Evolutionary conservation across 306 rosid genomes (phyloP), one percentile per base, ranked within the genome.

Genomic region (Castanopsis chinensis): DNA sequence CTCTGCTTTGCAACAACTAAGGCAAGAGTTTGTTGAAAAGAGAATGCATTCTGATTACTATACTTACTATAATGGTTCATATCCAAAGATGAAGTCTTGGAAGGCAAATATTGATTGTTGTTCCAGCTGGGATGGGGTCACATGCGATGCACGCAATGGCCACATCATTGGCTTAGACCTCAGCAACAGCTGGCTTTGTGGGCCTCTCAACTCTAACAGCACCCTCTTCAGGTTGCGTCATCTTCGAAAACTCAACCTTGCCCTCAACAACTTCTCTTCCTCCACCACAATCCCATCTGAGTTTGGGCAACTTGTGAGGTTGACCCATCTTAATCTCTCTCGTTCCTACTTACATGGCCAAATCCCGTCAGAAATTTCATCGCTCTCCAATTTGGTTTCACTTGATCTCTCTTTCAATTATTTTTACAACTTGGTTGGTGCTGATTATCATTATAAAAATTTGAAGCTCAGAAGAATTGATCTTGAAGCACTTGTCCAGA

Each of bases 201-300:
- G 78, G 37, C 4, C 43, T 3, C 35, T 84, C 2, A 64, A 72
- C 76, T 72, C 76, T 4, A 84, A 80, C 1, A 76, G 20, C 69
- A 80, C 49, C 5, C 28, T 84, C 23, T 76, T 80, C 25, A 17
- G 49, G 0, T 81, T 84, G 0, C 15, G 15, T 13, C 69, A 65
- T n/a, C 81, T 84, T 57, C 84, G 49, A 4, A 28, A 25, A 10
- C 81, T 83, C 74, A 75, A 75, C 35, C 61, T 83, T 4, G 78
- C 83, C 56, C 12, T 2, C 6, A 84, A 82, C 69, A 0, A 72
- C 69, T 85, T 85, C 41, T 35, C 1, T 4, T 5, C 21, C 6
- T 85, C 78, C 69, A 17, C 85, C 69, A 17, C 58, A 19, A 1
- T 85, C 0, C 53, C 45, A 52, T 9, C 64, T 54, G 60, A 78